Conservation (phyloP, 345 rosid genomes). For the Laguncularia racemosa region DNA sequence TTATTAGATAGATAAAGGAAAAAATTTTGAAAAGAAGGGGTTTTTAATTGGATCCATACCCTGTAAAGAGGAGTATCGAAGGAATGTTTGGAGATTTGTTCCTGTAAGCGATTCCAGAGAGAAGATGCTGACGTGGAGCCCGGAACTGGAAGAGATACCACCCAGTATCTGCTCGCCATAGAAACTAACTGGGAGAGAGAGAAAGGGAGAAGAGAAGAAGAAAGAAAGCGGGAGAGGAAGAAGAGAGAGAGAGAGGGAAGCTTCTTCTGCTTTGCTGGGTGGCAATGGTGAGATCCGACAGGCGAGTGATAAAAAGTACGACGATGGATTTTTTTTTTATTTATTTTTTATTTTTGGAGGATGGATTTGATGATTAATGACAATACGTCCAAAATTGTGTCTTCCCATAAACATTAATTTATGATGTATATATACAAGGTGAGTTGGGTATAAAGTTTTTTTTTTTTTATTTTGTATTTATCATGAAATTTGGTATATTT, state of each 20-base stretch:
- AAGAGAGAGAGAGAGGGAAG: neutral
- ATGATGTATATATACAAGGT: no score
- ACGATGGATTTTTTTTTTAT: no score
- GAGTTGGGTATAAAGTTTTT: no score
- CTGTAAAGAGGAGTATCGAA: conserved; percentile 96
- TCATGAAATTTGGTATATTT: no score
- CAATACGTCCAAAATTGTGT: no score
- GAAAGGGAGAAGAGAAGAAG: no score
- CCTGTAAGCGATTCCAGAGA: conserved; percentile 72
- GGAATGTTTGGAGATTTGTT: conserved; percentile 88
- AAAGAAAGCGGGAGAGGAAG: neutral
- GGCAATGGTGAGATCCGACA: no score
- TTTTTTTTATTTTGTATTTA: no score
- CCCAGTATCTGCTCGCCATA: conserved; percentile 94
- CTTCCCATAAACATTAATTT: no score
- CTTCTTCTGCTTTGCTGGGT: neutral
- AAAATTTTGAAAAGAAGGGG: neutral
- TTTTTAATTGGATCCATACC: conserved; percentile 26
- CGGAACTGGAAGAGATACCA: conserved; percentile 81
- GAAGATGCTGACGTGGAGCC: conserved; percentile 66
- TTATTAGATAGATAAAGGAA: neutral
- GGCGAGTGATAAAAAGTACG: no score
- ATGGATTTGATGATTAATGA: no score
- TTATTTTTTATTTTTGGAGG: no score
- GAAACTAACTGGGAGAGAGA: neutral